A percentile compares a stretch with the other conserved stretches of the same genome.
phyloP scores from a whole-genome alignment of 352 stramenopile species.

The Globisporangium spinosum region DNA sequence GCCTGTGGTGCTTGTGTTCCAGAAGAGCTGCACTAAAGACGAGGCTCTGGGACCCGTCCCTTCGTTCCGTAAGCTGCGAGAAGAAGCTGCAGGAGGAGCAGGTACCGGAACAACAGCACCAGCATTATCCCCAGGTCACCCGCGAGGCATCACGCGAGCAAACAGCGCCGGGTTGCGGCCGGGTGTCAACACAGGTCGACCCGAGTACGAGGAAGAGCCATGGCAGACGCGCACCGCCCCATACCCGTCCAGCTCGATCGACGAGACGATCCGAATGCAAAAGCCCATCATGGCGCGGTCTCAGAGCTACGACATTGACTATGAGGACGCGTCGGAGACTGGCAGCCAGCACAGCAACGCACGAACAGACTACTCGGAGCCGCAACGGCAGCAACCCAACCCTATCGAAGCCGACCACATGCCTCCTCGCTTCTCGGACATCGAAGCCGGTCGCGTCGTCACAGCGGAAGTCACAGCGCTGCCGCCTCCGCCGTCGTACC shows the following conservation, averaged over 20 bases:
- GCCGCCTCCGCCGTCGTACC: conserved; percentile 35
- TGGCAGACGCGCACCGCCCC: conserved; percentile 21
- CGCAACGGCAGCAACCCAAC: not conserved
- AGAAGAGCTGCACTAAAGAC: conserved; percentile 27
- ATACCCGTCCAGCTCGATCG: conserved; percentile 9
- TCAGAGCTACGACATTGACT: conserved; percentile 25
- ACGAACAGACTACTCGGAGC: conserved; percentile 1
- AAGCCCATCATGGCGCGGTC: conserved; percentile 20
- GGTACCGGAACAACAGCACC: conserved; percentile 16
- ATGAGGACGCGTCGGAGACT: conserved; percentile 14
- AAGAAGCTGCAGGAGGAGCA: conserved; percentile 24
- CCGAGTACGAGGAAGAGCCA: conserved; percentile 2
- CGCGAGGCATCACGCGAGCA: conserved; percentile 21
- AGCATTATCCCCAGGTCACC: conserved; percentile 18
- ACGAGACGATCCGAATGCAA: conserved; percentile 14
- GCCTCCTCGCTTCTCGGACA: conserved; percentile 38
- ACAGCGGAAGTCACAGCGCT: conserved; percentile 25
- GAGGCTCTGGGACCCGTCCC: conserved; percentile 30
- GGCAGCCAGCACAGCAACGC: conserved; percentile 19
- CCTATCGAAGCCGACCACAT: conserved; percentile 1
- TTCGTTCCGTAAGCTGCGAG: conserved; percentile 56
- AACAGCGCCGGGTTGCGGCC: conserved; percentile 22
- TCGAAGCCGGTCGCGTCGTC: conserved; percentile 28
- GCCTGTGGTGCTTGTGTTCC: conserved; percentile 76
- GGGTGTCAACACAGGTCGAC: not conserved